Base-by-base conservation (phyloP, 306 rosid species). In the Astragalus glycyphyllos region DNA sequence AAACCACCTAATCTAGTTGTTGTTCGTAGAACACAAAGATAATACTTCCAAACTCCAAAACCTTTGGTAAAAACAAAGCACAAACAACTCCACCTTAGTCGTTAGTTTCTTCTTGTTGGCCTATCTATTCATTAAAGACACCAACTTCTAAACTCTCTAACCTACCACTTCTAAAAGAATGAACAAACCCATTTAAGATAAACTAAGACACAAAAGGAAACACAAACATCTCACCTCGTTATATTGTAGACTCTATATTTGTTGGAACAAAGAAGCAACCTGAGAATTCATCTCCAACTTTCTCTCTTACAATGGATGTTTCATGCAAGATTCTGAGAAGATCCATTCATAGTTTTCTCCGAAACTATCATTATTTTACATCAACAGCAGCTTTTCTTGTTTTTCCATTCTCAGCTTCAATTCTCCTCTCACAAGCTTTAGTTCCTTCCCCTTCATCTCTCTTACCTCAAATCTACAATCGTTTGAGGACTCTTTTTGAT, bases 41-140 rank as follows among this genome's bases (percentile, higher is more conserved):
- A 7, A 48, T 3, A 1, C 1, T 26, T 26, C 31, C 31, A 26
- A 26, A 26, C 31, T 26, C 31, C 31, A 75, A 77, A 72, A 69
- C n/a, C 26, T 74, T 16, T 56, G 85, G 79, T 86, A 58, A 82
- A 85, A 83, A 79, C 87, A 79, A 87, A 37, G 77, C 77, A 77
- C 73, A 77, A 82, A 77, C 85, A 42, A 62, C 76, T 83, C 84
- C 87, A 65, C 6, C 76, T 45, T 54, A 82, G 59, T 47, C 13
- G 80, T 79, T 85, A 63, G 84, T 75, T 82, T 82, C 66, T 60
- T 86, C 81, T 89, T 83, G 97, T 94, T 94, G 98, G 96, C 89
- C 96, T 50, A 86, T 89, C 90, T 84, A 35, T 76, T 86, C 85
- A 72, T 81, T 72, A 70, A 59, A 79, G 55, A 38, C 81, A 81